Percentiles rank a stretch among this genome's conserved stretches.
Evolutionary conservation across 2,329 filamentous ascomycete species (phyloP).

Genomic region (Fusarium sp.): DNA sequence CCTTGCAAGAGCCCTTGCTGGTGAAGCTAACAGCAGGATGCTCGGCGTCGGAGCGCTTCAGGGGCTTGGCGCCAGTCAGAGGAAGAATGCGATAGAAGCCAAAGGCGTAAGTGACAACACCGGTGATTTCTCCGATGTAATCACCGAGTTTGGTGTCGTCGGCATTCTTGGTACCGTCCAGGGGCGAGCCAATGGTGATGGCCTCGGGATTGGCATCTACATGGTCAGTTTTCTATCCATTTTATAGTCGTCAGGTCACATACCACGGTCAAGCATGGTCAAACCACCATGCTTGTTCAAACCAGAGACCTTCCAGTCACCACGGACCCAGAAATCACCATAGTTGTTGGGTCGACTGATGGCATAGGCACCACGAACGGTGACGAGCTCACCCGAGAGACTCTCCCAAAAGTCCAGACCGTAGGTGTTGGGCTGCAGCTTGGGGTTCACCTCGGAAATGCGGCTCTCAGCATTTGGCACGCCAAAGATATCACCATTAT

Average conservation of each 20-base stretch:
- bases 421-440: constrained; percentile 69
- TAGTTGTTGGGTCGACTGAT: constrained; percentile 72
- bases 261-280: constrained; percentile 69
- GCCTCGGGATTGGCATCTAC: constrained; percentile 76
- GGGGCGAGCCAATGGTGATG: constrained; percentile 72
- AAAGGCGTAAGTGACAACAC: constrained; percentile 73
- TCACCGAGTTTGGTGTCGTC: constrained; percentile 73
- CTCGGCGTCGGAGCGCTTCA: constrained; percentile 58
- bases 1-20: constrained; percentile 68
- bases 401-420: constrained; percentile 83
- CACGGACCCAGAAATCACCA: constrained; percentile 77
- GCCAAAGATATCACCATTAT: constrained; percentile 73
- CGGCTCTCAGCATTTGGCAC: constrained; percentile 72
- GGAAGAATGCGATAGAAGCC: constrained; percentile 79
- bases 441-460: constrained; percentile 70
- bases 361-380: constrained; percentile 66
- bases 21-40: constrained; percentile 64
- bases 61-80: constrained; percentile 65
- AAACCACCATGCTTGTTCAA: constrained; percentile 72
- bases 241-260: constrained; percentile 1
- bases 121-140: constrained; percentile 72
- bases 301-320: constrained; percentile 73
- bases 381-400: constrained; percentile 75
- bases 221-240: constrained; percentile 7
- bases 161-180: constrained; percentile 74